Evolutionary conservation across 2,329 filamentous ascomycete species (phyloP), one percentile per base, ranked within the genome.

Genomic region (Diaporthe longicolla): DNA sequence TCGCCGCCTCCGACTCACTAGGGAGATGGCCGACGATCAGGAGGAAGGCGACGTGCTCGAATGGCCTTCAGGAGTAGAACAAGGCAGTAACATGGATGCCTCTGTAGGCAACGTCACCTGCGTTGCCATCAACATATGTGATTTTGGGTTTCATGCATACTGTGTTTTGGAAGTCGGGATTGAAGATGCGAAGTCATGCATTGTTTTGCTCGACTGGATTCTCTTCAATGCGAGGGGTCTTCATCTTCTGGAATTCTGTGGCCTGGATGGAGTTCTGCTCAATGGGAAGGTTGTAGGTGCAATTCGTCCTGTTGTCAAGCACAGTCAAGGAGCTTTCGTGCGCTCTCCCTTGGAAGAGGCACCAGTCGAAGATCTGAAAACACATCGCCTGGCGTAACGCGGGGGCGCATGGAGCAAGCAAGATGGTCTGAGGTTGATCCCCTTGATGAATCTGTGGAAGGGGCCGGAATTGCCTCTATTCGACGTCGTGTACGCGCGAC

Each of bases 131-230:
- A 52, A 66, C 61, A 52, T 66, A 66, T 5, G 61, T 66, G 13
- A 66, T 66, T 6, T 66, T 4, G 11, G 61, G 52, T 35, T 35
- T 17, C 61, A 66, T 50, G 15, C 61, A 52, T 37, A 45, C 61
- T 5, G 61, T 66, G 45, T 66, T 66, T 21, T 66, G 61, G 29
- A 66, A 66, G 9, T 45, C 61, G 45, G 61, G 61, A 37, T 66
- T 45, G 10, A 37, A 66, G 29, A 66, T 26, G 26, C 61, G 61
- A 26, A 66, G 19, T 50, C 61, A 45, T 32, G 61, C 61, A 35
- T 11, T 48, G 40, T 66, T 66, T 11, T 66, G 61, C 43, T 66
- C 61, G 29, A 37, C 61, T 24, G 45, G 61, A 19, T 66, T 66
- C 29, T 66, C 13, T 19, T 3, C 40, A 24, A 52, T 66, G 45